These are phyloP conservation scores for Magnaporthales sp. DNA, from an alignment of 2,329 filamentous ascomycete genomes.

Conservation along the genomic window DNA sequence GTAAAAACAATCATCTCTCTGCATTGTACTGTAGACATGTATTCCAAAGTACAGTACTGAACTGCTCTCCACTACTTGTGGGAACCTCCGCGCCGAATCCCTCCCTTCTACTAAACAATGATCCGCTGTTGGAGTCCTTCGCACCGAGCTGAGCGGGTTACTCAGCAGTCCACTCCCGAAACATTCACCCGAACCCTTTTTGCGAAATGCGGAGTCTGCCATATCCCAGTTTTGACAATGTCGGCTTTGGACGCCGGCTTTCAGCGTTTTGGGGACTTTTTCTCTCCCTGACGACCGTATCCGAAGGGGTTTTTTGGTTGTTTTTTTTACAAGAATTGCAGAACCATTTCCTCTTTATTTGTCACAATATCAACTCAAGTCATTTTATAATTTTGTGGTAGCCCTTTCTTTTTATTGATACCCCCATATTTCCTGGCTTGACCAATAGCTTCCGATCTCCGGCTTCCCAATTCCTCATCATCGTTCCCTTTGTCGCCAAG, in stretches of 20 bases:
- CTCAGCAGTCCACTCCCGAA: background rate
- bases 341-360: background rate
- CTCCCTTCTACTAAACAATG: background rate
- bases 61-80: no score
- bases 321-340: background rate
- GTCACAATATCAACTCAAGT: background rate
- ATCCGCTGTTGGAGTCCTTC: background rate
- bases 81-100: background rate
- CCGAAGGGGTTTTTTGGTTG: no score
- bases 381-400: no score
- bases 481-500: conserved; percentile 4
- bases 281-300: background rate
- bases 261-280: background rate
- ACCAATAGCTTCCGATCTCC: background rate
- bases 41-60: background rate
- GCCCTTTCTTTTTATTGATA: background rate
- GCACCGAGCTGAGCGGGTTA: background rate
- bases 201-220: background rate
- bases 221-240: background rate
- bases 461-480: background rate
- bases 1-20: no score
- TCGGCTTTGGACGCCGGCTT: background rate
- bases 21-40: background rate
- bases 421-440: background rate
- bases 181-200: background rate